Percentiles rank a stretch among this genome's conserved stretches.
These are phyloP conservation scores for Cryomyces minteri DNA, from an alignment of 495 filamentous ascomycete genomes.

Conservation along the genomic window DNA sequence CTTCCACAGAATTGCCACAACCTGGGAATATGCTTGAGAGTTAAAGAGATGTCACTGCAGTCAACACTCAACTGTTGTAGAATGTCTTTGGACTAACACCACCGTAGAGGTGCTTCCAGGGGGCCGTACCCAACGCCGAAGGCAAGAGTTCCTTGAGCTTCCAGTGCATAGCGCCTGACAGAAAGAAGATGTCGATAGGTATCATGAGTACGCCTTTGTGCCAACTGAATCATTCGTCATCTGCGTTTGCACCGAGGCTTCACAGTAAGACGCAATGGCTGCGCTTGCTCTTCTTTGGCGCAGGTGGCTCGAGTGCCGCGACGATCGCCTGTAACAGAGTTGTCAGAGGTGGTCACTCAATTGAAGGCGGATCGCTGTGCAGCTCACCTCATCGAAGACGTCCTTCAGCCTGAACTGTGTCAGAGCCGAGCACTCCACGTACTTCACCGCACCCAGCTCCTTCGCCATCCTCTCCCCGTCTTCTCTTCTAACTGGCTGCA, in stretches of 20 bases:
- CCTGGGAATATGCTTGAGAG: too few relatives aligned
- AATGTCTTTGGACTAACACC: background rate
- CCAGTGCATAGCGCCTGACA: background rate
- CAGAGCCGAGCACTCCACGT: conserved; percentile 93
- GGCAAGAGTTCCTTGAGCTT: background rate
- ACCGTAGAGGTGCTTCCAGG: background rate
- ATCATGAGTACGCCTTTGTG: too few relatives aligned
- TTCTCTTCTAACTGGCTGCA: conserved; percentile 76
- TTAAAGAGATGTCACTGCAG: too few relatives aligned
- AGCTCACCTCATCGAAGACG: conserved; percentile 89
- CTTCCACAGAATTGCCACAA: too few relatives aligned
- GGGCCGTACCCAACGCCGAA: background rate
- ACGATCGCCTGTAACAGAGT: conserved; percentile 17
- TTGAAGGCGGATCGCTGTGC: too few relatives aligned
- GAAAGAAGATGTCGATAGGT: background rate
- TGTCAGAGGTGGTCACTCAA: background rate
- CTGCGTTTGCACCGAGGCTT: background rate
- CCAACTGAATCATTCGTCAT: too few relatives aligned
- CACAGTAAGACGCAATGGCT: background rate
- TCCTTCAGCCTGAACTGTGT: conserved; percentile 99
- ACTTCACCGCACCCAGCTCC: conserved; percentile 90
- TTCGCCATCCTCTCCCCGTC: conserved; percentile 94
- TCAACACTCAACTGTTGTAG: background rate
- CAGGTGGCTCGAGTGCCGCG: conserved; percentile 22
- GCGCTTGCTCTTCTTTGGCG: conserved; percentile 9